Base-by-base conservation (phyloP, 352 stramenopile species). In the Pythium aphanidermatum region DNA sequence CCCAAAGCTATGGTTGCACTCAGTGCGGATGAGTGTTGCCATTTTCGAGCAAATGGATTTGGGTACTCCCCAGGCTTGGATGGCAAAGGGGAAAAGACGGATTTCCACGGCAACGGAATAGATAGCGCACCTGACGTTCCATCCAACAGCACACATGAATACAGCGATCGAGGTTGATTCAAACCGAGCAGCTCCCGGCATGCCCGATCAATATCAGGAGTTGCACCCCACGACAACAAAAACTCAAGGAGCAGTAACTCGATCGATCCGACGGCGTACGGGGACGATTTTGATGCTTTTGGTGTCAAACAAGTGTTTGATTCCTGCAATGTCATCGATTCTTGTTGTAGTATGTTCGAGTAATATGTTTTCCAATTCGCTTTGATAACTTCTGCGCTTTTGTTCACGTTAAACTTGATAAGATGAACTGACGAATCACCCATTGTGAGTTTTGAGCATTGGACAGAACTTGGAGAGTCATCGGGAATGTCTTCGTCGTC, bases 181-280 rank as follows among this genome's bases (percentile, higher is more conserved):
- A 92, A 58, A 12, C 77, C 81, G 20, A 92, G 56, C 1, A 87
- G 53, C 5, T 64, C 45, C 10, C 41, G 56, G 45, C 78, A 89
- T 2, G 68, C 66, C 21, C 69, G 68, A 63, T 93, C 81, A 27
- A 91, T 81, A 16, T 82, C 69, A 21, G 67, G 60, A 14, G 74
- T 71, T 17, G 70, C 68, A 36, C 69, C 67, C 81, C 81, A 93
- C 10, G 78, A 88, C n/a, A 91, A 44, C 31, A 90, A 24, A 37
- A 89, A 76, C 13, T 78, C 84, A 9, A 93, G 43, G 21, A 91
- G 58, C 14, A 83, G 60, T 16, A 88, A 39, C 36, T 89, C 76
- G 35, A 88, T 83, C 0, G 75, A 87, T 6, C 73, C 69, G 29
- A 81, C 81, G 3, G 72, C 66, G 40, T 86, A 90, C 11, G 68